Percentiles rank a stretch among this genome's conserved stretches.
Conservation (phyloP, 805 yeast species). For the Teunomyces cretensis region DNA sequence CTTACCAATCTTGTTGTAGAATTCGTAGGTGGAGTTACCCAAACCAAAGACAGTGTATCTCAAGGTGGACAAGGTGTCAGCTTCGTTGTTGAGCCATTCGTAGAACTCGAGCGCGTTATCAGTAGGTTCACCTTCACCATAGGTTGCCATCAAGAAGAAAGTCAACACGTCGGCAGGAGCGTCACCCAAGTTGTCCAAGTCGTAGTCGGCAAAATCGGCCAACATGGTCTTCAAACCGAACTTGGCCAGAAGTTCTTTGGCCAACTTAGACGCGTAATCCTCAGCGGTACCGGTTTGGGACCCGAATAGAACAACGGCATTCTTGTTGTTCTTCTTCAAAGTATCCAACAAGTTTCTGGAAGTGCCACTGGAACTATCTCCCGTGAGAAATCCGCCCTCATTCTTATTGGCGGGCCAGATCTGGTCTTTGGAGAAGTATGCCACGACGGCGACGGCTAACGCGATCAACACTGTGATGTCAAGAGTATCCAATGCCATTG, state of each 20-base stretch:
- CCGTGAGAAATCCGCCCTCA: slow-evolving; percentile 21
- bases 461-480: slow-evolving; percentile 70
- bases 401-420: slow-evolving; percentile 33
- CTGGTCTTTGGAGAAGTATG: slow-evolving; percentile 66
- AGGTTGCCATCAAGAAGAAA: slow-evolving; percentile 79
- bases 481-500: slow-evolving; percentile 66
- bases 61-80: slow-evolving; percentile 53
- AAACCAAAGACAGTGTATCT: slow-evolving; percentile 82
- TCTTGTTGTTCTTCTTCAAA: slow-evolving; percentile 62
- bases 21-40: slow-evolving; percentile 93
- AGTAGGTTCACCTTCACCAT: slow-evolving; percentile 98
- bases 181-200: slow-evolving; percentile 70
- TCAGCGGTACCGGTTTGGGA: slow-evolving; percentile 99
- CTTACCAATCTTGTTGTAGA: slow-evolving; percentile 80
- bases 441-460: slow-evolving; percentile 61
- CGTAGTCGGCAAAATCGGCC: slow-evolving; percentile 87
- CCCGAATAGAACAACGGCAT: slow-evolving; percentile 80
- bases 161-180: slow-evolving; percentile 58
- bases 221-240: slow-evolving; percentile 81
- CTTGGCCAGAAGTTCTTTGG: slow-evolving; percentile 82
- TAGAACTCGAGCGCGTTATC: slow-evolving; percentile 86
- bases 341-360: slow-evolving; percentile 60
- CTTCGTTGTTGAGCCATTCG: slow-evolving; percentile 59
- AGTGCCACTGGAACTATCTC: slow-evolving; percentile 36
- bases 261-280: slow-evolving; percentile 87